These are phyloP conservation scores for Suhomyces bolitotheri DNA, from an alignment of 1,139 yeast genomes.

Conservation along the genomic window DNA sequence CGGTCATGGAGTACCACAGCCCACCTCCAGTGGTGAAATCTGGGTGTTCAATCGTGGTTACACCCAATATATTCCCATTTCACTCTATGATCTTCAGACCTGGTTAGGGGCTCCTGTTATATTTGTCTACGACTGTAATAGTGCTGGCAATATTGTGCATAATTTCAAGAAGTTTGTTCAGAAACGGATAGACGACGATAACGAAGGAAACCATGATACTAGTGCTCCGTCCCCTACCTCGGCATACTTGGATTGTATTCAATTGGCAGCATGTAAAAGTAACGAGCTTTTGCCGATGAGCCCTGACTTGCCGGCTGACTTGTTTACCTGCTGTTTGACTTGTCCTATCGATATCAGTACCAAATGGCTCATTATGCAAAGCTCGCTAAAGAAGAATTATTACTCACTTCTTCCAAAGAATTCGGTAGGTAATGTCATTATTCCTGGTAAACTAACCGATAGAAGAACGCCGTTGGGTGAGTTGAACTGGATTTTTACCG, in stretches of 20 bases:
- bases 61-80: conserved; percentile 95
- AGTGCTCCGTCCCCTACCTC: conserved; percentile 66
- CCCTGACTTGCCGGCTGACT: conserved; percentile 94
- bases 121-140: conserved; percentile 90
- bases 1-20: conserved; percentile 99
- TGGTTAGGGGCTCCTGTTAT: conserved; percentile 99
- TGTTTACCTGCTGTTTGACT: conserved; percentile 92
- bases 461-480: conserved; percentile 96
- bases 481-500: conserved; percentile 95
- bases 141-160: conserved; percentile 90
- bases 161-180: conserved; percentile 90
- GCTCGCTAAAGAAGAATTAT: conserved; percentile 65
- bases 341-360: conserved; percentile 95
- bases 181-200: conserved; percentile 85
- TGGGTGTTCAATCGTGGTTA: conserved; percentile 98
- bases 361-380: conserved; percentile 87
- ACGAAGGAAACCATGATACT: conserved; percentile 66
- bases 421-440: conserved; percentile 61
- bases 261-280: conserved; percentile 88
- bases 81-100: conserved; percentile 87
- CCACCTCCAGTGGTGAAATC: conserved; percentile 95
- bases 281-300: conserved; percentile 88
- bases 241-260: conserved; percentile 84
- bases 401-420: conserved; percentile 48
- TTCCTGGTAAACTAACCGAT: conserved; percentile 91